These are phyloP conservation scores for Solidago caesia DNA, from an alignment of 129 eudicot genomes.

Conservation along the genomic window DNA sequence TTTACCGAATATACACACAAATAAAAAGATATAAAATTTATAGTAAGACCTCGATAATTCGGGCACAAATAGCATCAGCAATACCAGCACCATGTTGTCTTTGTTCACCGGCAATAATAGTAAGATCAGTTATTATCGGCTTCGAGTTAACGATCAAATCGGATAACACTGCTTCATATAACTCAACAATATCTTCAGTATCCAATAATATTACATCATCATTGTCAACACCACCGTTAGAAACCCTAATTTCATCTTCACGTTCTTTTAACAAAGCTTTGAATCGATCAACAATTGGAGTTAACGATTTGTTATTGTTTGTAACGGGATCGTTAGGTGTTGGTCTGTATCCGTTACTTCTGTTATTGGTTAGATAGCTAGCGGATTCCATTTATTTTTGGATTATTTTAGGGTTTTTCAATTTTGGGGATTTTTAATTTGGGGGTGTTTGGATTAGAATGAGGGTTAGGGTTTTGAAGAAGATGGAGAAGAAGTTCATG, in stretches of 20 bases:
- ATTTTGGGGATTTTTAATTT: conserved; percentile 9
- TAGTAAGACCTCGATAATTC: conserved; percentile 75
- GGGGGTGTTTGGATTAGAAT: neutral
- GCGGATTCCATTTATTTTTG: conserved; percentile 31
- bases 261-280: conserved; percentile 56
- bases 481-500: conserved; percentile 27
- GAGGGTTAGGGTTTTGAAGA: conserved; percentile 42
- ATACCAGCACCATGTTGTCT: conserved; percentile 68
- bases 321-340: conserved; percentile 39
- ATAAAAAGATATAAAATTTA: neutral
- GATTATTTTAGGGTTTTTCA: no score
- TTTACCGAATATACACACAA: no score
- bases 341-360: conserved; percentile 40
- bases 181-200: conserved; percentile 58
- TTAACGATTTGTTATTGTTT: conserved; percentile 36
- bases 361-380: conserved; percentile 36
- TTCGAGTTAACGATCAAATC: conserved; percentile 79
- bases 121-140: conserved; percentile 91
- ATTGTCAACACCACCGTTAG: conserved; percentile 33
- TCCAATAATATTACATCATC: conserved; percentile 29
- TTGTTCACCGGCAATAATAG: conserved; percentile 88
- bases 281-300: conserved; percentile 70
- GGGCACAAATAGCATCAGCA: conserved; percentile 73
- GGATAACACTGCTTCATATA: conserved; percentile 57
- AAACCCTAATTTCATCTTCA: conserved; percentile 66